A percentile compares a stretch with the other conserved stretches of the same genome.
Conservation (phyloP, 768 basidiomycete genomes). For the Lyophyllum decastes region DNA sequence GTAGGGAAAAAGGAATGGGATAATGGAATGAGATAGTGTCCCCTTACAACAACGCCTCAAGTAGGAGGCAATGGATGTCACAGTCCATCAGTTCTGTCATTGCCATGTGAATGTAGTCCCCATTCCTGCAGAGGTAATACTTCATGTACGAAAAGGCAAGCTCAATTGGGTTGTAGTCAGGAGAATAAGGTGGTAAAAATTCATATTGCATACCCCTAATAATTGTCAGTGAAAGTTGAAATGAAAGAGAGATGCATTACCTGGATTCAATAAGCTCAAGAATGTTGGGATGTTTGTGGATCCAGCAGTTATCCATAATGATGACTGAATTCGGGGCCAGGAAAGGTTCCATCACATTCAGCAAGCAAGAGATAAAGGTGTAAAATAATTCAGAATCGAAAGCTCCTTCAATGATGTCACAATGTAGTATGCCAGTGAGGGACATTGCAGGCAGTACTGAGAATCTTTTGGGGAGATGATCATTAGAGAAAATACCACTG, state of each 20-base stretch:
- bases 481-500: no score
- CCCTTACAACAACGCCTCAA: no score
- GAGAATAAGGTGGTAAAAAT: constrained; percentile 38
- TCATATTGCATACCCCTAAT: constrained; percentile 21
- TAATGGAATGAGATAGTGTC: no score
- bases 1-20: no score
- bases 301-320: constrained; percentile 19
- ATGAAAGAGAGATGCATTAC: no score
- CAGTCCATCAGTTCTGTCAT: constrained; percentile 14
- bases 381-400: not conserved
- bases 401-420: constrained; percentile 10
- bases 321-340: constrained; percentile 13
- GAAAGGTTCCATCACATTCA: constrained; percentile 15
- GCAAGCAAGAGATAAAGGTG: constrained; percentile 9
- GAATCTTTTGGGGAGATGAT: no score
- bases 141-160: constrained; percentile 29
- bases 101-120: constrained; percentile 10
- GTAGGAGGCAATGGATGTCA: constrained; percentile 21
- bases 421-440: constrained; percentile 1
- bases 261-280: constrained; percentile 4
- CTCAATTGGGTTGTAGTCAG: constrained; percentile 40
- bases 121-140: constrained; percentile 13
- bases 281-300: constrained; percentile 18
- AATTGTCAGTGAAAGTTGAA: not conserved
- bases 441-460: constrained; percentile 16